Evolutionary conservation across 176 grass and related monocot species (phyloP).

Genomic region (Aegilops longissima): DNA sequence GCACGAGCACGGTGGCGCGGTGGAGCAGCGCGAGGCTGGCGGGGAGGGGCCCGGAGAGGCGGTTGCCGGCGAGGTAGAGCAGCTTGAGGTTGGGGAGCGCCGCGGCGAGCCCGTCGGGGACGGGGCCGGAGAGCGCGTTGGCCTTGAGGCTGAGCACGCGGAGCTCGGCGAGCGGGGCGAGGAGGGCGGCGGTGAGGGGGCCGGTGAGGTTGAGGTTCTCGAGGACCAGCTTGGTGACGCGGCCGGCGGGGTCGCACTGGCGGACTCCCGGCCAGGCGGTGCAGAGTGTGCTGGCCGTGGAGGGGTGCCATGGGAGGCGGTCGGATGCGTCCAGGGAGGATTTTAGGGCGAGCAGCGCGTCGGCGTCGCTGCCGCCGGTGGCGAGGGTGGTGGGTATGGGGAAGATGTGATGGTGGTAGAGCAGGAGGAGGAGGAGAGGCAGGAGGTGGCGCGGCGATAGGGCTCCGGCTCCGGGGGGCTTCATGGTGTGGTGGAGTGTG

Average conservation of each 20-base stretch:
- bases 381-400: not conserved
- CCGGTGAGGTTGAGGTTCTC: slow-evolving; percentile 85
- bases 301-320: slow-evolving; percentile 62
- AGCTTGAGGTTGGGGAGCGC: slow-evolving; percentile 76
- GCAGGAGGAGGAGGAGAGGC: not conserved
- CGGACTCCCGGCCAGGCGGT: slow-evolving; percentile 72
- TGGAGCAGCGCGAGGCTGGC: slow-evolving; percentile 55
- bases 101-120: slow-evolving; percentile 63
- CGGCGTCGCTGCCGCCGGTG: slow-evolving; percentile 30
- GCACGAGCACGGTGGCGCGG: slow-evolving; percentile 72
- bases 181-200: slow-evolving; percentile 39
- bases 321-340: slow-evolving; percentile 51
- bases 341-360: slow-evolving; percentile 70
- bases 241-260: slow-evolving; percentile 37
- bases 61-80: slow-evolving; percentile 74
- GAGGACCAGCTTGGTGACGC: slow-evolving; percentile 90
- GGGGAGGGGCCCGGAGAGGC: slow-evolving; percentile 61
- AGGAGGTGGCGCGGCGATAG: not conserved
- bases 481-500: not conserved
- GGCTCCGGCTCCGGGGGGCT: not conserved
- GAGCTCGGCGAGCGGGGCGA: slow-evolving; percentile 65
- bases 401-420: not conserved
- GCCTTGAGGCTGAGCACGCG: slow-evolving; percentile 92
- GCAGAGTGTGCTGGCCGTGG: slow-evolving; percentile 43
- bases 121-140: slow-evolving; percentile 67